Percentiles rank a stretch among this genome's conserved stretches.
Evolutionary conservation across 202 grass and related monocot species (phyloP).

Genomic region (Saccharum hybrid): DNA sequence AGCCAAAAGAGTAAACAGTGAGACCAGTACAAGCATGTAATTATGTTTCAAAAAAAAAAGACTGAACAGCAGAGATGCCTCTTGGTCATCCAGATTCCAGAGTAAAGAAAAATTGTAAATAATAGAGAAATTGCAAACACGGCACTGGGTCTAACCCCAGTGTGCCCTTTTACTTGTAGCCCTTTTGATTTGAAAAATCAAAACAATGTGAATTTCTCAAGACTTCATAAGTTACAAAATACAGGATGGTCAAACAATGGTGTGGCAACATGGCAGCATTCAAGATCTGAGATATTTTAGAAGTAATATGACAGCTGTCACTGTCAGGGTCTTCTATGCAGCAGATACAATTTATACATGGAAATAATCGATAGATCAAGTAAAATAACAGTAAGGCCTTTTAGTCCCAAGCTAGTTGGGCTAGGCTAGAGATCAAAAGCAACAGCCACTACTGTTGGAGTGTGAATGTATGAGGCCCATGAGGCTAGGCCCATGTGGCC

Average conservation of each 20-base stretch:
- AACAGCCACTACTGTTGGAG: not conserved
- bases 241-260: not conserved
- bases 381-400: not conserved
- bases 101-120: conserved; percentile 12
- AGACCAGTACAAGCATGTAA: conserved; percentile 31
- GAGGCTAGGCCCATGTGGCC: too few species aligned
- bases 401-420: conserved; percentile 19
- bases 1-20: conserved; percentile 33
- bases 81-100: conserved; percentile 9
- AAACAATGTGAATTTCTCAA: not conserved
- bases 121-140: not conserved
- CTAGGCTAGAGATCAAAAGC: conserved; percentile 3
- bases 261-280: conserved; percentile 20
- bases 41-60: conserved; percentile 23
- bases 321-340: conserved; percentile 14
- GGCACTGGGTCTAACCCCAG: not conserved
- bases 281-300: conserved; percentile 25
- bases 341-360: conserved; percentile 25
- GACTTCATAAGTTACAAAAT: conserved; percentile 24
- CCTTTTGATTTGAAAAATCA: conserved; percentile 15
- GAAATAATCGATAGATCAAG: conserved; percentile 19
- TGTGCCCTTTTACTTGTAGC: not conserved
- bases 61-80: conserved; percentile 31
- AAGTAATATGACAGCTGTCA: conserved; percentile 21
- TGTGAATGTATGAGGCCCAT: too few species aligned